Base-by-base conservation (phyloP, 73 alveolate genomes). In the Loxodes magnus region DNA sequence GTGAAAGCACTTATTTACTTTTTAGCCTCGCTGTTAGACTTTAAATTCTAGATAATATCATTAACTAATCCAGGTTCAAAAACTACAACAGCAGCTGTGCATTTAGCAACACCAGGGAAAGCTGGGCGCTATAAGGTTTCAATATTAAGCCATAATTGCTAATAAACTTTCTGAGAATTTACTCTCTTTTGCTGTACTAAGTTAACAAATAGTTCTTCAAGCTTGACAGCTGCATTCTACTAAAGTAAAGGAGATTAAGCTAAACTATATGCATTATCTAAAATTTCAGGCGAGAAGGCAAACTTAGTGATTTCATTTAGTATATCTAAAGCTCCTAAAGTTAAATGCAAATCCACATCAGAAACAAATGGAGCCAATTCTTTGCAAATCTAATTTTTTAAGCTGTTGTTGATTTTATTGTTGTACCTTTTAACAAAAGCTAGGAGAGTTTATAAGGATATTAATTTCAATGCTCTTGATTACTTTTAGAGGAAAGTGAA, bases 401-500 rank as follows among this genome's bases (percentile, higher is more conserved):
- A 20, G 7, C 24, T 12, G 3, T 56, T 4, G 2, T 60, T 17
- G 34, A 56, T 34, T 6, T 26, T 12, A 10, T 31, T 4, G 14
- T 58, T 54, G 21, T 67, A 75, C 44, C 56, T 60, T 54, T 30
- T 35, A 10, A 61, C 74, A 12, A 68, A 27, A 4, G 75, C 62
- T 30, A 35, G 29, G 4, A 75, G 44, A 0, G 80, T 58, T 30
- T 75, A 78, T n/a, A 68, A 33, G 2, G 89, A 35, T 22, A 46
- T 34, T n/a, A 75, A 46, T 46, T 75, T 71, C 35, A 75, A 42
- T 0, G 83, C 23, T 28, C 80, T 35, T 19, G 23, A 35, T 21
- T 51, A 43, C 51, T 71, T 71, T 28, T 71, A 44, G 16, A 71
- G 43, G 1, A 71, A 49, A 10, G 31, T 51, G 26, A 28, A 35